phyloP scores from a whole-genome alignment of 768 basidiomycete species.

The Naganishia vaughanmartiniae region DNA sequence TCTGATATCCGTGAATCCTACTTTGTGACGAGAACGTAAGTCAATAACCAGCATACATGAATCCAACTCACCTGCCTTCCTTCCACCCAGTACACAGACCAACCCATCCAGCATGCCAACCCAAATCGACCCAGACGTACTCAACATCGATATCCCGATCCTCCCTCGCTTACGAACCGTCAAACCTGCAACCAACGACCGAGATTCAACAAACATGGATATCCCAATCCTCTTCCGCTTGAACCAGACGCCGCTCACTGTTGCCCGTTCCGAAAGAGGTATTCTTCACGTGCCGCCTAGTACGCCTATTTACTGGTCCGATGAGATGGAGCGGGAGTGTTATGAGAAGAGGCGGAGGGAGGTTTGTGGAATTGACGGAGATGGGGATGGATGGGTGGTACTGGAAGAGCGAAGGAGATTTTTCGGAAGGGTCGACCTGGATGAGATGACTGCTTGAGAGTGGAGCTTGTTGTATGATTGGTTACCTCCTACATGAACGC shows the following conservation, averaged over 20 bases:
- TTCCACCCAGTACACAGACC: background rate
- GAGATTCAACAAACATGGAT: conserved; percentile 13
- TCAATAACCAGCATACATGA: background rate
- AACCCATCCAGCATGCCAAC: background rate
- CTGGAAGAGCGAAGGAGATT: background rate
- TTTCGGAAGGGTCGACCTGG: conserved; percentile 10
- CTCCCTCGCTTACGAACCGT: background rate
- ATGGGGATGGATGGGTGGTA: conserved; percentile 3
- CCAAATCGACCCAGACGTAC: conserved; percentile 3
- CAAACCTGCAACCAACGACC: background rate
- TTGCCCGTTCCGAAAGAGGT: background rate
- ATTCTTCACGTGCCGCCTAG: background rate
- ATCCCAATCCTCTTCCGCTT: conserved; percentile 14
- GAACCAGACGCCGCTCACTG: background rate
- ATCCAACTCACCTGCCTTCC: background rate
- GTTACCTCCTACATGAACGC: too few relatives aligned
- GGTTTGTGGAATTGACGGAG: background rate
- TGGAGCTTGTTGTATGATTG: background rate
- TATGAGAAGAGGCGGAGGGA: background rate
- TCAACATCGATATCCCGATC: conserved; percentile 22
- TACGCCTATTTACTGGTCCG: conserved; percentile 4
- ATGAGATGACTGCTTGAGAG: conserved; percentile 20
- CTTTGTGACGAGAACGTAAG: background rate
- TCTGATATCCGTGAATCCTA: background rate
- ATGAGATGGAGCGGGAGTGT: conserved; percentile 16